phyloP scores from a whole-genome alignment of 2,329 filamentous ascomycete genomes.

The Mycosphaerella arachidis region DNA sequence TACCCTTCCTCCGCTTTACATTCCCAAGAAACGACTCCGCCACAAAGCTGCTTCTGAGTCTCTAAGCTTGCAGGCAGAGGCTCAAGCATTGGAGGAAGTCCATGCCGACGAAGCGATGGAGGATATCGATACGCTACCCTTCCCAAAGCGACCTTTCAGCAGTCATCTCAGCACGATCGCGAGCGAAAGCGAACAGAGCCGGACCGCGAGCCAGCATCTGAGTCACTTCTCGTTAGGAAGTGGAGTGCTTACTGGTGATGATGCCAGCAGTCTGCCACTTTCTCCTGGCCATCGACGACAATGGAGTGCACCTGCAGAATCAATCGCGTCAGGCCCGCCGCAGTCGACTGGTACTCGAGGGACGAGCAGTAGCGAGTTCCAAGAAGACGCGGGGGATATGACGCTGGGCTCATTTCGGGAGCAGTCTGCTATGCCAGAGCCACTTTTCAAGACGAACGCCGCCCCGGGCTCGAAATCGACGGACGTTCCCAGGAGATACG shows the following conservation, averaged over 20 bases:
- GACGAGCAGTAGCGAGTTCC: slow-evolving; percentile 14
- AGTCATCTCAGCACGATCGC: slow-evolving; percentile 35
- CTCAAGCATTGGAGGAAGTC: slow-evolving; percentile 8
- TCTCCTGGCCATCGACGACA: slow-evolving; percentile 19
- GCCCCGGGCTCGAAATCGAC: slow-evolving; percentile 2
- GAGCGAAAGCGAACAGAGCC: slow-evolving; percentile 31
- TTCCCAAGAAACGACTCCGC: slow-evolving; percentile 30
- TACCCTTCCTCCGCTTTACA: slow-evolving; percentile 31
- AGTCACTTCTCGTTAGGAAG: slow-evolving; percentile 33
- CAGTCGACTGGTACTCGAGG: slow-evolving; percentile 16
- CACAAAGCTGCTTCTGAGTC: slow-evolving; percentile 23
- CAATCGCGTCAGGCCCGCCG: slow-evolving; percentile 16
- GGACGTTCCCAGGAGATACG: slow-evolving; percentile 20
- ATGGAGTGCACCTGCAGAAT: slow-evolving; percentile 25
- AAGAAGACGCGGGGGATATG: slow-evolving; percentile 28
- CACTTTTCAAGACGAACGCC: slow-evolving; percentile 27
- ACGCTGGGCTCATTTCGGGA: slow-evolving; percentile 29
- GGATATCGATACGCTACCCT: slow-evolving; percentile 29
- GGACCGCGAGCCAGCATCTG: slow-evolving; percentile 26
- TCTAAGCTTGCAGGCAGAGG: slow-evolving; percentile 15
- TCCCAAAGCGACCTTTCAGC: slow-evolving; percentile 28
- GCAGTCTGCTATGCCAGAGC: slow-evolving; percentile 33
- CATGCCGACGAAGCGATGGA: slow-evolving; percentile 23
- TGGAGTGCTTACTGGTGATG: slow-evolving; percentile 31
- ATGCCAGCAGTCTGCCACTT: slow-evolving; percentile 25